Evolutionary conservation across 495 filamentous ascomycete genomes (phyloP).

Genomic region (Aspergillus ellipticus): DNA sequence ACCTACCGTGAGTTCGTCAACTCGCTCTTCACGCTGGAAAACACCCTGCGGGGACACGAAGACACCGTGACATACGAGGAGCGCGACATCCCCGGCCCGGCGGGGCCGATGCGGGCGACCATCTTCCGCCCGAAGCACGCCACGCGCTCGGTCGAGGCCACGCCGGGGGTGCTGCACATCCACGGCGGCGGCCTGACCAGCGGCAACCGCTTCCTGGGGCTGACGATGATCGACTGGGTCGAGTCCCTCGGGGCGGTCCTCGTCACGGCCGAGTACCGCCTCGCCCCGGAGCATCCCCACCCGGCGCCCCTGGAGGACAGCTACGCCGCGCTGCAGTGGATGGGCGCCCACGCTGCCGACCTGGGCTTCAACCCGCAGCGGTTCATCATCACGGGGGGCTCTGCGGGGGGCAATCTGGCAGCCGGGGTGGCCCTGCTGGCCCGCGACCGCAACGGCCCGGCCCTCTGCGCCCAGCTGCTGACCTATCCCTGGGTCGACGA

Average conservation of each 20-base stretch:
- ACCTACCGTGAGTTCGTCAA: background rate
- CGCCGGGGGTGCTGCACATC: constrained; percentile 6
- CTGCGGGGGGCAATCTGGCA: constrained; percentile 53
- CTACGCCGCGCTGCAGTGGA: constrained; percentile 38
- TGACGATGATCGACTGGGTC: background rate
- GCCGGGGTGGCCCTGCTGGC: constrained; percentile 36
- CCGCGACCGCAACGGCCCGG: constrained; percentile 33
- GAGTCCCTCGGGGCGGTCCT: constrained; percentile 2
- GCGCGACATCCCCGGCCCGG: constrained; percentile 8
- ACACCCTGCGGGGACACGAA: background rate
- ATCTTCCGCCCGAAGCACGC: constrained; percentile 3
- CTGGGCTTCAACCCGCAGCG: constrained; percentile 50
- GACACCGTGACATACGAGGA: background rate
- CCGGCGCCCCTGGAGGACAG: constrained; percentile 27
- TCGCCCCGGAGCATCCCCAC: constrained; percentile 29
- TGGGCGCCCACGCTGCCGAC: constrained; percentile 25
- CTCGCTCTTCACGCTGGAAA: background rate
- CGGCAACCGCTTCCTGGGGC: constrained; percentile 13
- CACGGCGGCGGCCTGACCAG: constrained; percentile 12
- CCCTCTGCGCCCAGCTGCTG: constrained; percentile 37
- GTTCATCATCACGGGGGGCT: constrained; percentile 52
- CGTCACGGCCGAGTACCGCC: constrained; percentile 22
- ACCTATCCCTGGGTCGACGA: constrained; percentile 47
- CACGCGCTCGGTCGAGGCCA: background rate
- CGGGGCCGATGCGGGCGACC: constrained; percentile 3